Evolutionary conservation across 2,329 filamentous ascomycete species (phyloP).

Genomic region (Ophiostoma quercus): DNA sequence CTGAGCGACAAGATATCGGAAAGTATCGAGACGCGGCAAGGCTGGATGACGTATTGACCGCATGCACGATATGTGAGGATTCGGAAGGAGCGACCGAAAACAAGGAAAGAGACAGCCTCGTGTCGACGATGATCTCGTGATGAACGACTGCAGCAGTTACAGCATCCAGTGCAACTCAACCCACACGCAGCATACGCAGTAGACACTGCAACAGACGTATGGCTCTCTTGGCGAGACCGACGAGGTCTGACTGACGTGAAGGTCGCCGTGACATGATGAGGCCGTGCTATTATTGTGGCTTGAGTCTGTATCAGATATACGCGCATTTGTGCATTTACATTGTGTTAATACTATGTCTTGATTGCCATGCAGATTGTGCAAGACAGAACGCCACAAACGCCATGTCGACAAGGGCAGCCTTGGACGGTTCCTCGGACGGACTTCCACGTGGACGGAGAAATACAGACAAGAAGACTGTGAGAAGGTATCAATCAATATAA

Average conservation of each 20-base stretch:
- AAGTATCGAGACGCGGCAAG: not conserved
- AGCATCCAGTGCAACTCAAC: too few relatives aligned
- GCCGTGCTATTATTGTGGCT: too few relatives aligned
- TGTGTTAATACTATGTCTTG: not conserved
- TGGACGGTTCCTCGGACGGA: not conserved
- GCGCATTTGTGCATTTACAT: not conserved
- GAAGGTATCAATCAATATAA: not conserved
- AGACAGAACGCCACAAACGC: slow-evolving; percentile 1
- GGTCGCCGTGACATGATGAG: not conserved
- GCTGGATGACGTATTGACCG: not conserved
- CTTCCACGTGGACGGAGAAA: slow-evolving; percentile 8
- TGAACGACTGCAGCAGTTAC: not conserved
- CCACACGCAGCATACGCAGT: not conserved
- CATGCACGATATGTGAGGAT: not conserved
- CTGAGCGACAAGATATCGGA: too few relatives aligned
- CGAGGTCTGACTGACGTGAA: not conserved
- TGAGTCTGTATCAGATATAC: not conserved
- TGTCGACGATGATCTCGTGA: not conserved
- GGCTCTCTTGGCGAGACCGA: not conserved
- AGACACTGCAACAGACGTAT: too few relatives aligned
- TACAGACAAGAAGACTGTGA: not conserved
- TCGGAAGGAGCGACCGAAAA: not conserved
- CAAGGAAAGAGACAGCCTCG: not conserved
- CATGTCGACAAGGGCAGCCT: not conserved
- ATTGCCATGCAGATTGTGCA: not conserved